These are phyloP conservation scores for Melastoma candidum DNA, from an alignment of 441 rosid species.

Conservation along the genomic window DNA sequence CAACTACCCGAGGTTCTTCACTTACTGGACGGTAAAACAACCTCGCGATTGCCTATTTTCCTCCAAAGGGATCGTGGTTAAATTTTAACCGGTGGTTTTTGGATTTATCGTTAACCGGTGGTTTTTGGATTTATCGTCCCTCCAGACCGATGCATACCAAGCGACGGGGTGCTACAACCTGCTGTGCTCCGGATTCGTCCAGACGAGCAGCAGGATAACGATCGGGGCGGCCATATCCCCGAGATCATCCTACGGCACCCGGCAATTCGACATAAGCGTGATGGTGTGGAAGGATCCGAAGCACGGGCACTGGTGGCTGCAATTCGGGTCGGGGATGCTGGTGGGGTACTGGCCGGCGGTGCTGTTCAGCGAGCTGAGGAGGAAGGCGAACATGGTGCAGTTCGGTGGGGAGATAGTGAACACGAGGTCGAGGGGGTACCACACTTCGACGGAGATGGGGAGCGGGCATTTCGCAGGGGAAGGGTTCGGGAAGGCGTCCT, in stretches of 20 bases:
- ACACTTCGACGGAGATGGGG: constrained; percentile 24
- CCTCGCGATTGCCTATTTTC: too few species aligned
- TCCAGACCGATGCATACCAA: too few species aligned
- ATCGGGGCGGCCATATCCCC: constrained; percentile 10
- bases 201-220: not conserved
- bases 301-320: constrained; percentile 20
- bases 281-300: constrained; percentile 11
- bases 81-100: too few species aligned
- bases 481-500: too few species aligned
- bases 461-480: constrained; percentile 17
- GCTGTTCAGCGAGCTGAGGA: constrained; percentile 12
- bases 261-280: constrained; percentile 11
- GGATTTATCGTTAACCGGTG: too few species aligned
- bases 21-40: not conserved
- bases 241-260: constrained; percentile 12
- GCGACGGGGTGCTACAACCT: constrained; percentile 21
- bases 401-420: constrained; percentile 20
- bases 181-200: constrained; percentile 28
- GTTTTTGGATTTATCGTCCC: too few species aligned
- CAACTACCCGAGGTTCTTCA: constrained; percentile 16
- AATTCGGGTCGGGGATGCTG: not conserved
- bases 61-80: too few species aligned
- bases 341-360: constrained; percentile 28
- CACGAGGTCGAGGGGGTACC: not conserved
- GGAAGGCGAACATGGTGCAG: not conserved